Evolutionary conservation across 2,329 filamentous ascomycete species (phyloP), one percentile per base, ranked within the genome.

Genomic region (Tolypocladium amazonense): DNA sequence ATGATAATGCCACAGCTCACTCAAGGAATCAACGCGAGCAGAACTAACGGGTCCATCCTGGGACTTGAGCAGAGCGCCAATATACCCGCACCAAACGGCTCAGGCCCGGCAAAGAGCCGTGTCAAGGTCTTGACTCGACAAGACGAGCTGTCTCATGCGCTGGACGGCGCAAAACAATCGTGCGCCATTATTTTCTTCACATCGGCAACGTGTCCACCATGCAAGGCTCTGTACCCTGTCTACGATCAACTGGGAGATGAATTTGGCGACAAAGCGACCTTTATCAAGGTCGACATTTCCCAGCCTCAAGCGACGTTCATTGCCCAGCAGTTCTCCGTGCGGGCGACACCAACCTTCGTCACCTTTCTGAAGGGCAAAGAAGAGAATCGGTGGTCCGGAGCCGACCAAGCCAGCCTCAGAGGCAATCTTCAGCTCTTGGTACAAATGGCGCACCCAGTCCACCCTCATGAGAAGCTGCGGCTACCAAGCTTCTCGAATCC

Each of bases 121-220:
- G 89, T 95, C 23, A 81, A 83, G 60, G 81, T 82, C 60, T 81
- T 87, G 9, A 83, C 79, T 33, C 84, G 76, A 27, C 59, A 64
- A 15, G 55, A 68, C 3, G 70, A 76, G 5, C 69, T 75, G 4
- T 63, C 65, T 4, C 59, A 60, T 1, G 47, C 73, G 3, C 72
- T 87, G 5, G 72, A 75, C 6, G 82, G 87, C 35, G 88, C 89
- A 0, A 79, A 79, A 35, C 78, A 81, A 6, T 86, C 88, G 0
- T 91, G 88, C 62, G 90, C 90, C 0, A 83, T 93, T 43, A 81
- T 97, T 60, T 97, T 97, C 78, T 97, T 97, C 76, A 97, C 93
- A 0, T 96, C 90, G 4, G 84, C 88, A 2, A 94, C 88, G 2
- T 97, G 92, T 69, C 82, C 85, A 0, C 92, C 92, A 0, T 97